Evolutionary conservation across 1,284 basidiomycete genomes (phyloP), one percentile per base, ranked within the genome.

Genomic region (Cutaneotrichosporon sp.): DNA sequence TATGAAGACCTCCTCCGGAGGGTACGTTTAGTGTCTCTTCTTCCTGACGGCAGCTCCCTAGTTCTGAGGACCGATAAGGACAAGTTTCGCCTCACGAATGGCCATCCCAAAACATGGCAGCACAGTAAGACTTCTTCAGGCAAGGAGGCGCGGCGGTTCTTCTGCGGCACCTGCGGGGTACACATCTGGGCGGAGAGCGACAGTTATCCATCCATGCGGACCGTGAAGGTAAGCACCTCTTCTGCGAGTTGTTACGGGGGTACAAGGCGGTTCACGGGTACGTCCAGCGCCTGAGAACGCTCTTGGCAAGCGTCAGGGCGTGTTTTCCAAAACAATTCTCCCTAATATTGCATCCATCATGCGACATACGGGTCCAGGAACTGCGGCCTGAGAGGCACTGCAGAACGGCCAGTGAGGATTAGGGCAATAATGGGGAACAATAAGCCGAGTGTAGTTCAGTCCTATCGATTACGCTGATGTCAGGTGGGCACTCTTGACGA

Each of bases 131-230:
- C 49, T 11, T 22, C 20, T 9, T 45, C 41, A 11, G 46, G 49
- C 34, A 52, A 49, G 49, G 46, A 50, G 27, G 33, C 47, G 35
- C 9, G 24, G 5, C 54, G 54, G 46, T 46, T 9, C 27, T 56
- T 56, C 43, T 56, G 54, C 51, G 42, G 42, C 26, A 38, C 39
- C 17, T 56, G 54, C 47, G 54, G 54, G 19, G 32, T 29, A 3
- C 46, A 46, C 7, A 39, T 56, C 12, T 56, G 54, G 54, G 43
- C 46, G 24, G 54, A 56, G 35, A 42, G 50, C n/a, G 29, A 25
- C 5, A 39, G 34, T 1, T 7, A 17, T 16, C 46, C 46, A 5
- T 41, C 22, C 26, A 25, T 19, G 16, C 42, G 46, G 7, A 47
- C 38, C 31, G 43, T 56, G 41, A 52, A 52, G 38, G 52, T 49